phyloP scores from a whole-genome alignment of 495 filamentous ascomycete species.

The Chaetomium cochliodes region DNA sequence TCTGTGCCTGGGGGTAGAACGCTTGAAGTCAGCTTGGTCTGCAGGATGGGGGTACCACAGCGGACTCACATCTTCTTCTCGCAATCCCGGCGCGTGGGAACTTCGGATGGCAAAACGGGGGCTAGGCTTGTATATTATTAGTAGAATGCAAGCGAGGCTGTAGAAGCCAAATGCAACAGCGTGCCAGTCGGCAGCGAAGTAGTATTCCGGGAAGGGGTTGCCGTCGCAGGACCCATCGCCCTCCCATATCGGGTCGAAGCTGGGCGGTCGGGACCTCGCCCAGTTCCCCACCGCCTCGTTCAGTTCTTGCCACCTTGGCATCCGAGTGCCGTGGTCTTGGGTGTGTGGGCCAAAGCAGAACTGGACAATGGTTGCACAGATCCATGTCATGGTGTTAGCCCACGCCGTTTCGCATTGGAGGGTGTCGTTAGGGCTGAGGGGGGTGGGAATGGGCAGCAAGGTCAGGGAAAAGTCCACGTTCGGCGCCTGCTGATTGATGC shows the following conservation, averaged over 20 bases:
- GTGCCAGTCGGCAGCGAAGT: constrained; percentile 1
- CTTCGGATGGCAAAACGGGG: constrained; percentile 1
- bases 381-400: constrained; percentile 6
- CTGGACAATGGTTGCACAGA: background rate
- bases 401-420: constrained; percentile 2
- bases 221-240: background rate
- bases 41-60: background rate
- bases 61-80: constrained; percentile 1
- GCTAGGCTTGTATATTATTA: background rate
- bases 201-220: constrained; percentile 1
- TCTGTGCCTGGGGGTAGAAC: background rate
- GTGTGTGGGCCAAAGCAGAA: constrained; percentile 1
- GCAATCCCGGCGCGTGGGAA: background rate
- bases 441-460: constrained; percentile 1
- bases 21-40: background rate
- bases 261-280: constrained; percentile 1
- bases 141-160: background rate
- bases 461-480: constrained; percentile 5
- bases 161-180: background rate
- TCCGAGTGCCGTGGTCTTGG: constrained; percentile 2
- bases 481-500: constrained; percentile 3
- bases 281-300: background rate
- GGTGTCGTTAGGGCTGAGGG: background rate
- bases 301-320: constrained; percentile 5
- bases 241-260: constrained; percentile 3